Base-by-base conservation (phyloP, 768 basidiomycete species). In the Goffeauzyma gilvescens region DNA sequence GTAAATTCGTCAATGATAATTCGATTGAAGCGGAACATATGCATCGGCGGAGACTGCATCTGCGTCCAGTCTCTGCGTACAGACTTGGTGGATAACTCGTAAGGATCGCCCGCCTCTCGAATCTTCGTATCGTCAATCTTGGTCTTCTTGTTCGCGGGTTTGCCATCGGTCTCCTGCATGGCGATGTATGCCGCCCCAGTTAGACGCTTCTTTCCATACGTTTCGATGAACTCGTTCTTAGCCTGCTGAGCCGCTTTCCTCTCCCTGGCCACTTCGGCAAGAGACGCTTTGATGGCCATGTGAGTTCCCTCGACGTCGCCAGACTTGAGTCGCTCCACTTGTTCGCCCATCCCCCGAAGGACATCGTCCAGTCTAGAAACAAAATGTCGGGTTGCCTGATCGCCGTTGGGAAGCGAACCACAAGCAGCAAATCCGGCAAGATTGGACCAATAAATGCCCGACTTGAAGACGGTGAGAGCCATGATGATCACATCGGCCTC, bases 1-100 rank as follows among this genome's bases (percentile, higher is more conserved):
- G 86, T 89, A 62, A 89, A 95, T 58, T 95, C 87, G 64, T 93
- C 89, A 31, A 90, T 76, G 38, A 95, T 79, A 22, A 81, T 73
- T 5, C 87, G 78, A 3, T 81, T 68, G 59, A 82, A 93, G 55
- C 86, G 60, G 74, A 95, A 93, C 71, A 86, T 79, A 63, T 90
- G 84, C 40, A 93, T 66, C 14, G 85, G 81, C 1, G 87, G 85
- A 1, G 76, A 73, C 39, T 75, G 71, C 76, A 87, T 80, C 54
- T 75, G 65, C 6, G 68, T 77, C 78, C 78, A 90, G 50, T 90
- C 76, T 40, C 68, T 69, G 54, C 71, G 69, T 10, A 84, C 83
- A 0, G 67, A 62, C 20, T 67, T 63, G 1, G 71, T 71, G 26
- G 70, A 70, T 1, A 89, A 73, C 43, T 76, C 77, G 81, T 86